Percentiles rank a stretch among this genome's conserved stretches.
These are phyloP conservation scores for Geotrichum candidum DNA, from an alignment of 1,139 yeast genomes.

Conservation along the genomic window DNA sequence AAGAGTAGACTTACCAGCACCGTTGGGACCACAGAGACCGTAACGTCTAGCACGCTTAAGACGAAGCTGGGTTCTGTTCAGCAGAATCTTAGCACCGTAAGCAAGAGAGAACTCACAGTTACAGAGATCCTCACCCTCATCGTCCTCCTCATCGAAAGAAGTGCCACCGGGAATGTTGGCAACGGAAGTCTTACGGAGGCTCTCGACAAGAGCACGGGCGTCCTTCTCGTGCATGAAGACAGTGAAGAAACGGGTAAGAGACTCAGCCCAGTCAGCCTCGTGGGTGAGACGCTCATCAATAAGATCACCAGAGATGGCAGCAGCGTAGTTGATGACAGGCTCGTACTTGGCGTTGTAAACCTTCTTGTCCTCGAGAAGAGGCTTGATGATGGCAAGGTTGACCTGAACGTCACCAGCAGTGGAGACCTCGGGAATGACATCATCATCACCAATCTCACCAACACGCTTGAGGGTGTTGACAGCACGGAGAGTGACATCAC, in stretches of 20 bases:
- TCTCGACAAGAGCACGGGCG: conserved; percentile 86
- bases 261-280: conserved; percentile 83
- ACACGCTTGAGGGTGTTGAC: conserved; percentile 96
- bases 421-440: conserved; percentile 89
- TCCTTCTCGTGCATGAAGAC: conserved; percentile 90
- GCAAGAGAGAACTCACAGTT: conserved; percentile 99
- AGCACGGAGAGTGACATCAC: conserved; percentile 96
- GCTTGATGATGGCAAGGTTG: conserved; percentile 75
- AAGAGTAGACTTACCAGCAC: conserved; percentile 99
- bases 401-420: conserved; percentile 95
- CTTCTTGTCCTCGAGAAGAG: conserved; percentile 63
- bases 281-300: conserved; percentile 96
- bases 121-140: conserved; percentile 99
- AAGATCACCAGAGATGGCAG: conserved; percentile 97
- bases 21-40: conserved; percentile 99
- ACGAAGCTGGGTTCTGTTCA: conserved; percentile 98
- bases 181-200: conserved; percentile 91
- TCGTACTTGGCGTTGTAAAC: conserved; percentile 57
- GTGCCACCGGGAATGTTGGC: conserved; percentile 98
- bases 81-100: conserved; percentile 99
- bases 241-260: conserved; percentile 89
- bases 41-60: conserved; percentile 99
- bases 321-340: conserved; percentile 71
- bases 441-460: conserved; percentile 91
- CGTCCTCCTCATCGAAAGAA: conserved; percentile 96